Evolutionary conservation across 805 yeast species (phyloP).

Genomic region (Cyberlindnera lachancei): DNA sequence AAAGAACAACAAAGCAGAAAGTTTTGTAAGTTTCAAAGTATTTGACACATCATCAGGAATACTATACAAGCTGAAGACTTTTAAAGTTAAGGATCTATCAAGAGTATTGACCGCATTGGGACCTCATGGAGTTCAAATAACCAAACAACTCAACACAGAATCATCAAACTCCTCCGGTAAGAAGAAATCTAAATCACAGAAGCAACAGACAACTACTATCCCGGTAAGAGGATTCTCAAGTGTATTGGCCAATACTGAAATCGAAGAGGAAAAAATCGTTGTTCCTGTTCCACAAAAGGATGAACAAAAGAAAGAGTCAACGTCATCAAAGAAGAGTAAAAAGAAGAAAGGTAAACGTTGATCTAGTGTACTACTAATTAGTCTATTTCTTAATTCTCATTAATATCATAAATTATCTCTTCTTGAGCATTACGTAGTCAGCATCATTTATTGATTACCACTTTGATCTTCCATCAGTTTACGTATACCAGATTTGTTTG

Average conservation of each 20-base stretch:
- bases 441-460: no score
- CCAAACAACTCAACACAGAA: slow-evolving; percentile 1
- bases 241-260: slow-evolving; percentile 18
- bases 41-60: slow-evolving; percentile 61
- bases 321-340: slow-evolving; percentile 15
- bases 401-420: not conserved
- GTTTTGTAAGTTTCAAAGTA: slow-evolving; percentile 41
- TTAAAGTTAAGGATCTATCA: slow-evolving; percentile 60
- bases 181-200: not conserved
- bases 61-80: slow-evolving; percentile 48
- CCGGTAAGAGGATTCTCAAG: slow-evolving; percentile 19
- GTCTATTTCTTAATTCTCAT: not conserved
- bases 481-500: not conserved
- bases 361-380: not conserved
- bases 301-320: slow-evolving; percentile 3
- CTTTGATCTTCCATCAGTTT: no score
- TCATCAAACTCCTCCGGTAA: not conserved
- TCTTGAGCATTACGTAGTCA: no score
- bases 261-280: slow-evolving; percentile 12
- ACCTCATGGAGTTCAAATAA: slow-evolving; percentile 42
- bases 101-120: slow-evolving; percentile 69
- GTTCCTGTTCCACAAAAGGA: slow-evolving; percentile 4
- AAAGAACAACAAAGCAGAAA: slow-evolving; percentile 9
- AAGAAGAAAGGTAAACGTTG: slow-evolving; percentile 22
- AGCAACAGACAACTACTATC: not conserved